Base-by-base conservation (phyloP, 768 basidiomycete genomes). In the Lentinula guzmanii region DNA sequence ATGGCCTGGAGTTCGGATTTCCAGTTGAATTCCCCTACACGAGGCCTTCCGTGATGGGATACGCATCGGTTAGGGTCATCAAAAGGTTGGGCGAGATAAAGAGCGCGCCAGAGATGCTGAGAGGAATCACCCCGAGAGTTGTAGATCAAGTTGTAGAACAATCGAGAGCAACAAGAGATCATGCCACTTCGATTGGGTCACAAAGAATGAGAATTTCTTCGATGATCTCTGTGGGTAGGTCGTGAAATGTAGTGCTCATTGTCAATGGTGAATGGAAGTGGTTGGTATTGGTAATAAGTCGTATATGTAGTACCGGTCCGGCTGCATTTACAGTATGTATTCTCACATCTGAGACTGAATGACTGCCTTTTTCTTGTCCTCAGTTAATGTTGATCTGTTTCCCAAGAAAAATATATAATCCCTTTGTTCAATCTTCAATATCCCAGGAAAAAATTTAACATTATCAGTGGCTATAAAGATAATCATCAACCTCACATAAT, bases 31-130 rank as follows among this genome's bases (percentile, higher is more conserved):
- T 70, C 65, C 18, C 63, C 31, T 18, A 48, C 18, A 72, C 76
- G 62, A 65, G 70, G 70, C 15, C 41, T 18, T 5, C 77, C 77
- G 21, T 69, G 65, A 10, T 72, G 71, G 2, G 76, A 77, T 5
- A 82, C 66, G 51, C 84, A 80, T n/a, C 58, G 56, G 8, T 84
- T 74, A 1, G 84, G 87, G 65, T 91, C 87, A 62, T 91, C 90
- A 60, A 89, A 77, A 0, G 81, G 77, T 60, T 84, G 81, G 0
- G 71, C 65, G 46, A 91, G 84, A 70, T 90, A 91, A 5, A 91
- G 75, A 8, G 71, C 72, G 7, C 86, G 79, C 90, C 90, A 91
- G 41, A 89, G 71, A 52, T 82, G 73, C 31, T 74, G 74, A 64
- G 82, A 76, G 8, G 72, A 71, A 2, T 76, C 63, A 16, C 24